These are phyloP conservation scores for Aspergillus quadrilineatus DNA, from an alignment of 2,329 filamentous ascomycete species.

Conservation along the genomic window DNA sequence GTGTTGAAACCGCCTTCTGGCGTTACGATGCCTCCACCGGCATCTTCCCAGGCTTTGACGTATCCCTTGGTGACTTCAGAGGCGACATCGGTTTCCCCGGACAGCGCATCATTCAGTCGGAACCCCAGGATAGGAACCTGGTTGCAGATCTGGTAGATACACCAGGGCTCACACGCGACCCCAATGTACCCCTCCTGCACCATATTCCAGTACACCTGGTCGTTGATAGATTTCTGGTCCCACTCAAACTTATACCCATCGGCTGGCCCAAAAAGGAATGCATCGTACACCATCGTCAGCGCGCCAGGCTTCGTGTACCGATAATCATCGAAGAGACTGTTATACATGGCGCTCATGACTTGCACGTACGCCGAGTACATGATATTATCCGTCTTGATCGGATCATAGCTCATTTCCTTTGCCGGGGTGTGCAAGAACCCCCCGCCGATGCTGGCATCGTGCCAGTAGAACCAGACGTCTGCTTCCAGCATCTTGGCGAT, in stretches of 20 bases:
- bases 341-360: conserved; percentile 1
- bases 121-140: conserved; percentile 5
- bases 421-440: neutral
- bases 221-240: conserved; percentile 2
- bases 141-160: conserved; percentile 9
- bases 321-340: conserved; percentile 7
- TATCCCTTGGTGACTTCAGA: conserved; percentile 2
- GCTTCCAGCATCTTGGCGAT: conserved; percentile 4
- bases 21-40: neutral
- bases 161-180: conserved; percentile 3
- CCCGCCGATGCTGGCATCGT: conserved; percentile 4
- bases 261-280: neutral
- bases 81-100: neutral
- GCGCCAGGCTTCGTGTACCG: conserved; percentile 4
- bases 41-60: conserved; percentile 3
- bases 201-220: conserved; percentile 9
- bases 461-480: conserved; percentile 11
- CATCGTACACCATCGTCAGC: conserved; percentile 1
- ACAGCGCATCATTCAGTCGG: conserved; percentile 1
- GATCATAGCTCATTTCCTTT: neutral
- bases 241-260: neutral
- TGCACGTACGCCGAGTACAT: conserved; percentile 8
- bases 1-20: neutral
- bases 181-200: conserved; percentile 1
- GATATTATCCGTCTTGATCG: conserved; percentile 6